Evolutionary conservation across 345 rosid genomes (phyloP).

Genomic region (Camelina hispida): DNA sequence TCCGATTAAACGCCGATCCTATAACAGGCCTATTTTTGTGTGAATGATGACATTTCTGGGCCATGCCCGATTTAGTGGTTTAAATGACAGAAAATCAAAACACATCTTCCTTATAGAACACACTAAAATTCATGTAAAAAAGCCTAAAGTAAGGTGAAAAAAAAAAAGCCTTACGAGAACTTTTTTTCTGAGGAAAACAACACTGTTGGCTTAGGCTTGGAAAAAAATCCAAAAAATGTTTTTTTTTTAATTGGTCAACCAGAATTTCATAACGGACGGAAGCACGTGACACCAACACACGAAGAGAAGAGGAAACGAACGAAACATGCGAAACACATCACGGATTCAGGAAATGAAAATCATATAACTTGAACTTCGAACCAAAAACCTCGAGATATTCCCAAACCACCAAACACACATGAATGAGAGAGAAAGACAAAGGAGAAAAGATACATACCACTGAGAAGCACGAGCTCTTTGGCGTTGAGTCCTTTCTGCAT

Average conservation of each 20-base stretch:
- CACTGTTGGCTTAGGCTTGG: neutral
- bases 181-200: neutral
- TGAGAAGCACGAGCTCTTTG: conserved; percentile 78
- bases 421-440: conserved; percentile 43
- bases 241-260: neutral
- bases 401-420: conserved; percentile 47
- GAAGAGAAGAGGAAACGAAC: conserved; percentile 14
- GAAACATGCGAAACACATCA: conserved; percentile 35
- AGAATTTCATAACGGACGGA: neutral
- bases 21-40: conserved; percentile 8
- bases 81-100: conserved; percentile 23
- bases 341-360: conserved; percentile 2
- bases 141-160: neutral
- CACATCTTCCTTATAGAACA: neutral
- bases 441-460: conserved; percentile 47
- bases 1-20: neutral
- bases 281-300: conserved; percentile 34
- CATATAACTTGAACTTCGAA: conserved; percentile 48
- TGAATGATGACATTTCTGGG: conserved; percentile 2
- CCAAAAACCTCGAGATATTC: conserved; percentile 38
- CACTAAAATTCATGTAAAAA: neutral
- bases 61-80: conserved; percentile 36
- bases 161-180: neutral
- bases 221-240: neutral
- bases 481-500: conserved; percentile 61